These are phyloP conservation scores for Xanthoconium purpureum DNA, from an alignment of 768 basidiomycete genomes.

Conservation along the genomic window DNA sequence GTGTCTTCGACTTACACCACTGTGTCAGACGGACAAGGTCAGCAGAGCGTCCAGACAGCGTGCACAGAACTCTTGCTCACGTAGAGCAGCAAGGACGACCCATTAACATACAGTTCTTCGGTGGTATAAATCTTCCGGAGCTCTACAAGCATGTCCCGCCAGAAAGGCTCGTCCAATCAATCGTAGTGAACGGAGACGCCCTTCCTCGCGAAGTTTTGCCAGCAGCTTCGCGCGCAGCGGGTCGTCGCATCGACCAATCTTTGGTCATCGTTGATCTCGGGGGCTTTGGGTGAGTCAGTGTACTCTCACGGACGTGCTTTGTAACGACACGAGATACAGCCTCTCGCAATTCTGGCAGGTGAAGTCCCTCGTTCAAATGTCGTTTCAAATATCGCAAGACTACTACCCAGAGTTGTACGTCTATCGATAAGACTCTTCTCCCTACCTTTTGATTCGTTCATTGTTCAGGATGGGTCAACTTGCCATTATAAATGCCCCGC, in stretches of 20 bases:
- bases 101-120: conserved; percentile 63
- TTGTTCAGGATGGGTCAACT: conserved; percentile 64
- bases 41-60: conserved; percentile 1
- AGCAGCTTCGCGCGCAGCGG: conserved; percentile 56
- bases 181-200: conserved; percentile 65
- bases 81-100: conserved; percentile 61
- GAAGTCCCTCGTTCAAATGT: conserved; percentile 55
- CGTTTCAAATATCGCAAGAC: conserved; percentile 75
- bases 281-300: conserved; percentile 56
- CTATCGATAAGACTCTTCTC: not conserved
- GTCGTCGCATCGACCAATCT: conserved; percentile 45
- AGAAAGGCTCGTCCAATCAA: conserved; percentile 58
- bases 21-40: conserved; percentile 64
- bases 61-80: not conserved
- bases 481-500: conserved; percentile 68
- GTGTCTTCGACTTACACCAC: not conserved
- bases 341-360: conserved; percentile 74
- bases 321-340: conserved; percentile 32
- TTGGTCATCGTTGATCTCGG: conserved; percentile 70
- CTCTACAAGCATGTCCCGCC: conserved; percentile 57
- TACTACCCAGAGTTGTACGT: conserved; percentile 75
- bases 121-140: conserved; percentile 54
- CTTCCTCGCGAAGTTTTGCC: conserved; percentile 66
- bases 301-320: not conserved
- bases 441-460: not conserved